phyloP scores from a whole-genome alignment of 2,329 filamentous ascomycete species.

The Cercospora brassicicola region DNA sequence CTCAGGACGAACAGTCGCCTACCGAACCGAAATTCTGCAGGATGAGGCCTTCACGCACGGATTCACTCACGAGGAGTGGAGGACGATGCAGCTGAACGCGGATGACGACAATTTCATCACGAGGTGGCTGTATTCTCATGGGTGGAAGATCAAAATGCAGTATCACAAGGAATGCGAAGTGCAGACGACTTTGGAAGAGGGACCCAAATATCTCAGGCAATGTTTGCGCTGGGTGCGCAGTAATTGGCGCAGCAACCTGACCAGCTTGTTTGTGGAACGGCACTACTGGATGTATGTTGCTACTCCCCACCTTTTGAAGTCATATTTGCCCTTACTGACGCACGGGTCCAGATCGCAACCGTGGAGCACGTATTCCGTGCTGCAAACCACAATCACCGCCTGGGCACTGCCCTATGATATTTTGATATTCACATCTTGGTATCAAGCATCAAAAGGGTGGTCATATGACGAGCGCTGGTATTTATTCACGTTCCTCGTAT shows the following conservation, averaged over 20 bases:
- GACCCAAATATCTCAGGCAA: conserved; percentile 85
- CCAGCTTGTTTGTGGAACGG: conserved; percentile 79
- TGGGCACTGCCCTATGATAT: conserved; percentile 79
- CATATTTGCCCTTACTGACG: conserved; percentile 16
- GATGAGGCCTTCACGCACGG: conserved; percentile 81
- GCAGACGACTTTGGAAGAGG: conserved; percentile 87
- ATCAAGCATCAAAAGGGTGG: conserved; percentile 60
- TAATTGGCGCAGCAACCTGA: conserved; percentile 97
- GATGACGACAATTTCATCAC: conserved; percentile 99
- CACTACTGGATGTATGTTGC: conserved; percentile 80
- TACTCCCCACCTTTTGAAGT: conserved; percentile 7
- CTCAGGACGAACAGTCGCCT: conserved; percentile 89
- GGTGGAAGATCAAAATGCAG: conserved; percentile 93
- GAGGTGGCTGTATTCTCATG: conserved; percentile 87
- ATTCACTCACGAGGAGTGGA: conserved; percentile 90
- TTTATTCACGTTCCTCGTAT: conserved; percentile 60
- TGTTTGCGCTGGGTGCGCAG: conserved; percentile 93
- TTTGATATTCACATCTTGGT: conserved; percentile 67
- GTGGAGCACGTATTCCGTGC: conserved; percentile 91
- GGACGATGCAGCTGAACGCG: conserved; percentile 84
- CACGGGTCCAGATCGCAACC: conserved; percentile 68
- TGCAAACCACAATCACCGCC: conserved; percentile 88
- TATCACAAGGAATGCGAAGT: conserved; percentile 89
- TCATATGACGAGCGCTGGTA: conserved; percentile 43
- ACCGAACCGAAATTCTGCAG: conserved; percentile 82